Evolutionary conservation across 805 yeast species (phyloP).

Genomic region (Ogataea pilisensis): DNA sequence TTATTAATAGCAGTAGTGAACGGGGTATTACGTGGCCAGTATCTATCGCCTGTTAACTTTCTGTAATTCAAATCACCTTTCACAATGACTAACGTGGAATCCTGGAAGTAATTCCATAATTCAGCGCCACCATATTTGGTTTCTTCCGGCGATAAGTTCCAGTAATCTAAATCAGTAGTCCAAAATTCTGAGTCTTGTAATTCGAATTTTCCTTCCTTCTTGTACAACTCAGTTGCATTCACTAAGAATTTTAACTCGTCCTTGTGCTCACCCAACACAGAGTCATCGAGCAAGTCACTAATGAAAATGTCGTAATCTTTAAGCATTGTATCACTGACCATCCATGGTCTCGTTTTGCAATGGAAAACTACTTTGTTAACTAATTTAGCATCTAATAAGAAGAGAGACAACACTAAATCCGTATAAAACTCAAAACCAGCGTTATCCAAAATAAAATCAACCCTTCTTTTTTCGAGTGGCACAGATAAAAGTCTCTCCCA

Average conservation of each 20-base stretch:
- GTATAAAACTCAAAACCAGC: constrained; percentile 94
- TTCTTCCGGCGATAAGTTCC: constrained; percentile 57
- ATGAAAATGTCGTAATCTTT: constrained; percentile 66
- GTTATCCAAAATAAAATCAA: constrained; percentile 86
- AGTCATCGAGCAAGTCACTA: constrained; percentile 47
- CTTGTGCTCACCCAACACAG: constrained; percentile 48
- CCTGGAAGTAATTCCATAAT: constrained; percentile 55
- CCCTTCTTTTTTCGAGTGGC: constrained; percentile 38
- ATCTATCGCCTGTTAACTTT: constrained; percentile 85
- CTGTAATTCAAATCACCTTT: constrained; percentile 97
- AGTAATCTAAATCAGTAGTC: constrained; percentile 77
- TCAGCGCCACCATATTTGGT: constrained; percentile 53
- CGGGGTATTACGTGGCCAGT: constrained; percentile 80
- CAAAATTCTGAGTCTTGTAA: constrained; percentile 71
- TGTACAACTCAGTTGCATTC: constrained; percentile 39
- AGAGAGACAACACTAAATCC: constrained; percentile 65
- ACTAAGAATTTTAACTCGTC: constrained; percentile 47
- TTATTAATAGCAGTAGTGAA: constrained; percentile 68
- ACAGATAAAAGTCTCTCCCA: constrained; percentile 47
- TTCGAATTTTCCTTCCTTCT: constrained; percentile 42
- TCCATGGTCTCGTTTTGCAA: constrained; percentile 92
- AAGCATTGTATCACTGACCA: constrained; percentile 93
- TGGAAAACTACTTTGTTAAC: constrained; percentile 68
- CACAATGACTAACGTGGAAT: constrained; percentile 71
- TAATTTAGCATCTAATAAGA: constrained; percentile 67